Percentiles rank a stretch among this genome's conserved stretches.
Evolutionary conservation across 129 eudicot genomes (phyloP).

Genomic region (Escallonia herrerae): DNA sequence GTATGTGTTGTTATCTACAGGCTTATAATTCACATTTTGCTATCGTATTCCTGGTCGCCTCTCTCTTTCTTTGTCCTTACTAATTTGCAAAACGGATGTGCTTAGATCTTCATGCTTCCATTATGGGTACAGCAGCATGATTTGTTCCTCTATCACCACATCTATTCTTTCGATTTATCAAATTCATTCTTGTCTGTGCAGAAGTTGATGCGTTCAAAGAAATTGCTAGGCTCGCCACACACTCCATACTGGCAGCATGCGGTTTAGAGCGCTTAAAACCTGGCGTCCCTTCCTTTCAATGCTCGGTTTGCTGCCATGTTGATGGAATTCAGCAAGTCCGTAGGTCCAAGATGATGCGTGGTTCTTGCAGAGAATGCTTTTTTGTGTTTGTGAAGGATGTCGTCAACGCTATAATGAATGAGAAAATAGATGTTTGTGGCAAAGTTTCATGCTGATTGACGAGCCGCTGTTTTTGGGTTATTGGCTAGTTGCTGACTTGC

Average conservation of each 20-base stretch:
- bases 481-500: background rate
- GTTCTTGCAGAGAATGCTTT: conserved; percentile 78
- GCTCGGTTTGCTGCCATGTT: conserved; percentile 41
- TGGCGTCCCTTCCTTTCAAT: conserved; percentile 27
- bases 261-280: conserved; percentile 48
- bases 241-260: conserved; percentile 73
- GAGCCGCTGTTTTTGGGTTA: background rate
- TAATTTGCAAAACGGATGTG: too few species aligned
- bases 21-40: background rate
- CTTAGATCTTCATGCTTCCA: too few species aligned
- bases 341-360: conserved; percentile 58
- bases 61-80: too few species aligned
- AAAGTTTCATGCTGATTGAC: background rate
- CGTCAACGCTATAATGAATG: conserved; percentile 38
- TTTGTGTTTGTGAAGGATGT: conserved; percentile 65
- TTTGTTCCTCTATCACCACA: too few species aligned
- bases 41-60: too few species aligned
- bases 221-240: conserved; percentile 78
- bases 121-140: too few species aligned
- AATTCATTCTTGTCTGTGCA: conserved; percentile 20
- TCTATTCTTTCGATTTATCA: too few species aligned
- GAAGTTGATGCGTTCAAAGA: conserved; percentile 63
- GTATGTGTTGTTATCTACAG: background rate
- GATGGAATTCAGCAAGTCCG: conserved; percentile 23
- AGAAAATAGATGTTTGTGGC: conserved; percentile 11